Conservation (phyloP, 352 stramenopile genomes). For the Pythium aphanidermatum region DNA sequence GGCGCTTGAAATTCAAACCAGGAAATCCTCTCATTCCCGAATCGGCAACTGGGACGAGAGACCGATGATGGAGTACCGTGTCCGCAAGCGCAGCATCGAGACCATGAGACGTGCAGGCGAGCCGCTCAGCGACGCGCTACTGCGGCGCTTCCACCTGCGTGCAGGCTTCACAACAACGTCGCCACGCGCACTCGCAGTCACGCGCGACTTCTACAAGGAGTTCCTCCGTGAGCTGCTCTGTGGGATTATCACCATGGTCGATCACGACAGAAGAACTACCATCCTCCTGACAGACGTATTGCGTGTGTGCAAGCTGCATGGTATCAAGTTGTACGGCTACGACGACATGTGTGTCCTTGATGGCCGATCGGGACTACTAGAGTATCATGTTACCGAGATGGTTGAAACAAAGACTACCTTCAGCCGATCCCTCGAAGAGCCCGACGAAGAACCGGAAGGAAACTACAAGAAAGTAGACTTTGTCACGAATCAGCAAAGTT, state of each 20-base stretch:
- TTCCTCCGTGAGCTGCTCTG: slow-evolving; percentile 55
- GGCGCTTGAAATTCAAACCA: slow-evolving; percentile 21
- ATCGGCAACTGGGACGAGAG: background rate
- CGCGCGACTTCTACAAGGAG: slow-evolving; percentile 37
- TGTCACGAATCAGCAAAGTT: slow-evolving; percentile 47
- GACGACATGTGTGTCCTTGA: slow-evolving; percentile 63
- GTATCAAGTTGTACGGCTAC: slow-evolving; percentile 75
- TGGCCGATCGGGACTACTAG: slow-evolving; percentile 15
- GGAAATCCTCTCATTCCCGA: background rate
- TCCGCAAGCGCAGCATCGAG: slow-evolving; percentile 38
- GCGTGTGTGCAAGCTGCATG: slow-evolving; percentile 49
- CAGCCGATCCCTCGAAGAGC: slow-evolving; percentile 28
- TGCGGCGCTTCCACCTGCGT: slow-evolving; percentile 68
- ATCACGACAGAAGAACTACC: slow-evolving; percentile 32
- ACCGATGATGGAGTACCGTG: slow-evolving; percentile 32
- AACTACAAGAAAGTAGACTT: slow-evolving; percentile 56
- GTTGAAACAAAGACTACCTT: slow-evolving; percentile 38
- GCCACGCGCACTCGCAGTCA: slow-evolving; percentile 22
- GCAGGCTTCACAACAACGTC: slow-evolving; percentile 59
- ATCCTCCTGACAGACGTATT: slow-evolving; percentile 66
- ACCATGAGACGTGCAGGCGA: slow-evolving; percentile 1
- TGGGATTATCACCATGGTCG: slow-evolving; percentile 41
- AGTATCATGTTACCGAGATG: slow-evolving; percentile 67
- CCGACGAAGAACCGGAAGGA: slow-evolving; percentile 46
- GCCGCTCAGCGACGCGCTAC: slow-evolving; percentile 31